Evolutionary conservation across 2,329 filamentous ascomycete genomes (phyloP).

Genomic region (Penicillium capsulatum): DNA sequence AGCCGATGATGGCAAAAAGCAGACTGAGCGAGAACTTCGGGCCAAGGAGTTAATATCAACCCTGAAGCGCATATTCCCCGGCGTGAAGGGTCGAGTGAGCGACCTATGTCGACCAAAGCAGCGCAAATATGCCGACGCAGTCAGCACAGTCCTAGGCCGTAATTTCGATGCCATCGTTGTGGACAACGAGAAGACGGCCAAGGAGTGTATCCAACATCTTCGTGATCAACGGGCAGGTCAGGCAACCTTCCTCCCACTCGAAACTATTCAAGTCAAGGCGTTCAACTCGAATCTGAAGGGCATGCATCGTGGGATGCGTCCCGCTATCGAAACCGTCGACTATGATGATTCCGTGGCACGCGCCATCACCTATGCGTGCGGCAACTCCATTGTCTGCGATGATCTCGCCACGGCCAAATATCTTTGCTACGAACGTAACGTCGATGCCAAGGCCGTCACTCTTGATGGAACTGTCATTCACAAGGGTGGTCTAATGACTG

Average conservation of each 20-base stretch:
- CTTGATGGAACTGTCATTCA: conserved; percentile 95
- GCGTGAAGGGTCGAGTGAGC: conserved; percentile 83
- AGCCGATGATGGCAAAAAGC: conserved; percentile 77
- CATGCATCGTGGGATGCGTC: conserved; percentile 72
- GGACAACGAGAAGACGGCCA: conserved; percentile 88
- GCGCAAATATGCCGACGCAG: conserved; percentile 91
- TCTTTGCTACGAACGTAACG: conserved; percentile 76
- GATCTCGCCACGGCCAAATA: conserved; percentile 79
- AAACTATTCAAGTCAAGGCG: conserved; percentile 93
- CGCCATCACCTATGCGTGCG: conserved; percentile 91
- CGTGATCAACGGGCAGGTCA: conserved; percentile 83
- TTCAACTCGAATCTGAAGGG: conserved; percentile 88
- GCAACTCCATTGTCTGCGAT: conserved; percentile 92
- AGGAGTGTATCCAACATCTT: conserved; percentile 90
- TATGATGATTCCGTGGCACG: conserved; percentile 85
- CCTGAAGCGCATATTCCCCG: conserved; percentile 85
- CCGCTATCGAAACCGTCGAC: conserved; percentile 94
- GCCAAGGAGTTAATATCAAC: conserved; percentile 79
- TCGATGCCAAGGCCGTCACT: conserved; percentile 91
- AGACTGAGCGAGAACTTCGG: conserved; percentile 74
- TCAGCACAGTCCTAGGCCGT: conserved; percentile 84
- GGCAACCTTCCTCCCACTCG: conserved; percentile 91
- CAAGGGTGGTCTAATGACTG: conserved; percentile 94
- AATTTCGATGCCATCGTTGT: conserved; percentile 95
- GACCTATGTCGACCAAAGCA: conserved; percentile 94